Conservation (phyloP, 139 green algal genomes). For the Pleodorina starrii region DNA sequence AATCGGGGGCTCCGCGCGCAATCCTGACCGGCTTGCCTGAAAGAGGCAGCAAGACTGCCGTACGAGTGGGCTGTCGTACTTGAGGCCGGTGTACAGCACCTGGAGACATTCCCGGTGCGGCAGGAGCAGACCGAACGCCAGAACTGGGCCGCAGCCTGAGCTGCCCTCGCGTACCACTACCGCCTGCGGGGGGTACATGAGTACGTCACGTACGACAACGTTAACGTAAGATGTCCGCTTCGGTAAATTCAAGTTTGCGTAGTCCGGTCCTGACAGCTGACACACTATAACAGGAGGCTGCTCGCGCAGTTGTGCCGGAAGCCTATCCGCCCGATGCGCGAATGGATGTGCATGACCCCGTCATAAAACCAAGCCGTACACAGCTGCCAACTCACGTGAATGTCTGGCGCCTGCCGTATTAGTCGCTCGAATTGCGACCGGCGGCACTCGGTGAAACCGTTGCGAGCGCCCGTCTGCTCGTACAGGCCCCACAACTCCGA, state of each 20-base stretch:
- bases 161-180: slow-evolving; percentile 13
- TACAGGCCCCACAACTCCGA: slow-evolving; percentile 27
- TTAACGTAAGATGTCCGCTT: no score
- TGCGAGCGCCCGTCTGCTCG: slow-evolving; percentile 30
- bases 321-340: no score
- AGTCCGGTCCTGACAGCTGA: no score
- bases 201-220: background rate
- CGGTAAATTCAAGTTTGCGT: no score
- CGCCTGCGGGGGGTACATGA: background rate
- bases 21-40: no score
- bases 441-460: slow-evolving; percentile 15
- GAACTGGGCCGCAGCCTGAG: background rate
- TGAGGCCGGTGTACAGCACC: slow-evolving; percentile 36
- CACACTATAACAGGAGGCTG: no score
- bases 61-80: slow-evolving; percentile 30
- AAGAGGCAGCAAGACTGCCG: slow-evolving; percentile 26
- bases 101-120: slow-evolving; percentile 29
- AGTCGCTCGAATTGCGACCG: background rate
- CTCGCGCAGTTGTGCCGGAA: no score
- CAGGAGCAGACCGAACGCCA: slow-evolving; percentile 37
- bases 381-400: slow-evolving; percentile 18
- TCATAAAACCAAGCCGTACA: no score
- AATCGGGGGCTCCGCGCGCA: no score
- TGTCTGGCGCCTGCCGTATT: background rate
- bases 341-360: no score